Conservation (phyloP, 495 filamentous ascomycete genomes). For the Cetradonia linearis region DNA sequence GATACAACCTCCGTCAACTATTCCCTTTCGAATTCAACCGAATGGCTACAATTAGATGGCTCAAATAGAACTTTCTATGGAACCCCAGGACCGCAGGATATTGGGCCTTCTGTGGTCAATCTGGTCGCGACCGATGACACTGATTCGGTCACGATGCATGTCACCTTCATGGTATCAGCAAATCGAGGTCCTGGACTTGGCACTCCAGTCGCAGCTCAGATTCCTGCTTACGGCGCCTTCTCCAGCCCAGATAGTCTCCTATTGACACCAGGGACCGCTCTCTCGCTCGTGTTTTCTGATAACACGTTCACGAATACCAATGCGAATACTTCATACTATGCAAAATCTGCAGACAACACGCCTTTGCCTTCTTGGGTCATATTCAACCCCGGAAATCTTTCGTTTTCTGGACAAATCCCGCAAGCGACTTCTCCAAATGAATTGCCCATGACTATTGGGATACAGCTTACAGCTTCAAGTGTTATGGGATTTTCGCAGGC, state of each 20-base stretch:
- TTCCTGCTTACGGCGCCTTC: conserved; percentile 36
- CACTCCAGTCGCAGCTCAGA: conserved; percentile 38
- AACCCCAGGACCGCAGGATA: conserved; percentile 39
- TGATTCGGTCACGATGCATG: conserved; percentile 45
- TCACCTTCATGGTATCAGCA: conserved; percentile 53
- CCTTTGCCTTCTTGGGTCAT: conserved; percentile 80
- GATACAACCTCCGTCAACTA: conserved; percentile 45
- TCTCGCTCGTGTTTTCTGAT: conserved; percentile 39
- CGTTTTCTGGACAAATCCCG: conserved; percentile 68
- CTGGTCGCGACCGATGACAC: conserved; percentile 52
- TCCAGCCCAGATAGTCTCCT: conserved; percentile 39
- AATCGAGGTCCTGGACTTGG: conserved; percentile 42
- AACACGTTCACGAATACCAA: conserved; percentile 40
- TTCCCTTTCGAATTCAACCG: conserved; percentile 48
- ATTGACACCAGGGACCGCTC: conserved; percentile 36
- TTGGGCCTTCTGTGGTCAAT: conserved; percentile 44
- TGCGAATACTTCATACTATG: conserved; percentile 56
- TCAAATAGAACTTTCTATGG: conserved; percentile 51
- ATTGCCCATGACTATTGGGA: conserved; percentile 59
- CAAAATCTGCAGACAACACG: conserved; percentile 62
- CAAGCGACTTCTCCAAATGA: conserved; percentile 48
- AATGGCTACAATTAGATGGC: conserved; percentile 62
- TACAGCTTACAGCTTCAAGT: conserved; percentile 71
- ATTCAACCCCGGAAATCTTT: conserved; percentile 55
- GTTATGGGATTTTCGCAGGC: conserved; percentile 64